A percentile compares a stretch with the other conserved stretches of the same genome.
Conservation (phyloP, 768 basidiomycete species). For the Leccinum broughii region DNA sequence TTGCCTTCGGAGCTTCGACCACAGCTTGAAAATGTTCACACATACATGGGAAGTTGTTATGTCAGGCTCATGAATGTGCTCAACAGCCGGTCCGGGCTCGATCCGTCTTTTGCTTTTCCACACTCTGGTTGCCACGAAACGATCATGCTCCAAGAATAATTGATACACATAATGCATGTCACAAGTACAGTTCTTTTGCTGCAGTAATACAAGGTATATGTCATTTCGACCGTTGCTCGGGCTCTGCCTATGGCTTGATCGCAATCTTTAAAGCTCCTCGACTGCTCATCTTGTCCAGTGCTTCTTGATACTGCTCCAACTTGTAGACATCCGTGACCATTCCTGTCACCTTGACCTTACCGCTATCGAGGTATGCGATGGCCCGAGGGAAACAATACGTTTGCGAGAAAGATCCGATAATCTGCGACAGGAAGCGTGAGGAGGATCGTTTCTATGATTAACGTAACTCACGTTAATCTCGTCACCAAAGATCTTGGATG, state of each 20-base stretch:
- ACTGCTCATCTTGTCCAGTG: slow-evolving; percentile 72
- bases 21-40: background rate
- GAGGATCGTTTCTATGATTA: background rate
- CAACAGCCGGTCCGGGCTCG: background rate
- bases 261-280: slow-evolving; percentile 61
- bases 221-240: background rate
- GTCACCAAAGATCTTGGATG: slow-evolving; percentile 75
- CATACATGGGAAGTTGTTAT: slow-evolving; percentile 16
- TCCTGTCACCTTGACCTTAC: slow-evolving; percentile 80
- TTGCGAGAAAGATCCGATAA: slow-evolving; percentile 90
- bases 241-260: slow-evolving; percentile 48
- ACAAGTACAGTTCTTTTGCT: background rate
- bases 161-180: background rate
- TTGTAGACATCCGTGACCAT: slow-evolving; percentile 73
- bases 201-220: slow-evolving; percentile 1
- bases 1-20: background rate
- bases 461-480: slow-evolving; percentile 54
- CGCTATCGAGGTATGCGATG: slow-evolving; percentile 84
- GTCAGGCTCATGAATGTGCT: background rate
- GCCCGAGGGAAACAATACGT: slow-evolving; percentile 90
- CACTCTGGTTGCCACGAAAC: background rate
- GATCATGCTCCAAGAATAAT: background rate
- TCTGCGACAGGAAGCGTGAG: slow-evolving; percentile 42
- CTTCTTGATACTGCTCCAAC: slow-evolving; percentile 67
- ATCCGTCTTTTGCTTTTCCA: background rate